phyloP scores from a whole-genome alignment of 345 rosid genomes.

The Camelina hispida region DNA sequence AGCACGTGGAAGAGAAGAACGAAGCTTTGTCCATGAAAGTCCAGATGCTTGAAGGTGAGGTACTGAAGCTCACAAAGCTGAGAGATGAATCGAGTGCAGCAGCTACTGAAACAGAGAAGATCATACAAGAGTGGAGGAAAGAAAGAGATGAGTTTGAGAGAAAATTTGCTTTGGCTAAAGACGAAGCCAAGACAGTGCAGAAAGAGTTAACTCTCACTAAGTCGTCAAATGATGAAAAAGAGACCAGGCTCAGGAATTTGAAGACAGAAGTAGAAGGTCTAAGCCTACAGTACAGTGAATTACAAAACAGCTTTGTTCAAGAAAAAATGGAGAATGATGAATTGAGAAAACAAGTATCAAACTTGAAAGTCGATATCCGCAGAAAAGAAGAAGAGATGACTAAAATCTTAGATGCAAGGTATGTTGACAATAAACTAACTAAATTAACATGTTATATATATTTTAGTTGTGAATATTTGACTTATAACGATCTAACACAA shows the following conservation, averaged over 20 bases:
- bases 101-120: slow-evolving; percentile 52
- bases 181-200: slow-evolving; percentile 55
- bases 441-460: not conserved
- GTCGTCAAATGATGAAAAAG: slow-evolving; percentile 63
- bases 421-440: slow-evolving; percentile 27
- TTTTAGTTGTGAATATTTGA: slow-evolving; percentile 5
- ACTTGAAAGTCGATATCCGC: slow-evolving; percentile 54
- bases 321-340: slow-evolving; percentile 70
- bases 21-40: slow-evolving; percentile 58
- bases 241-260: slow-evolving; percentile 50
- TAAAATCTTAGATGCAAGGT: slow-evolving; percentile 49
- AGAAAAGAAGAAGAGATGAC: slow-evolving; percentile 59
- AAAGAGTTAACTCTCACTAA: slow-evolving; percentile 55
- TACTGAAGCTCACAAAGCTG: slow-evolving; percentile 54
- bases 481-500: slow-evolving; percentile 5
- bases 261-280: slow-evolving; percentile 59
- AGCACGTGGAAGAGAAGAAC: slow-evolving; percentile 40
- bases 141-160: slow-evolving; percentile 63
- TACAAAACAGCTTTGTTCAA: slow-evolving; percentile 54
- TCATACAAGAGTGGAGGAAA: slow-evolving; percentile 54
- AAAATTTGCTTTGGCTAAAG: slow-evolving; percentile 50
- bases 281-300: slow-evolving; percentile 50
- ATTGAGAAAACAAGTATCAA: slow-evolving; percentile 57
- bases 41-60: slow-evolving; percentile 58
- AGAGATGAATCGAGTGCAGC: slow-evolving; percentile 49